These are phyloP conservation scores for Vickermania ingenoplastis DNA, from an alignment of 208 protist species.

Conservation along the genomic window DNA sequence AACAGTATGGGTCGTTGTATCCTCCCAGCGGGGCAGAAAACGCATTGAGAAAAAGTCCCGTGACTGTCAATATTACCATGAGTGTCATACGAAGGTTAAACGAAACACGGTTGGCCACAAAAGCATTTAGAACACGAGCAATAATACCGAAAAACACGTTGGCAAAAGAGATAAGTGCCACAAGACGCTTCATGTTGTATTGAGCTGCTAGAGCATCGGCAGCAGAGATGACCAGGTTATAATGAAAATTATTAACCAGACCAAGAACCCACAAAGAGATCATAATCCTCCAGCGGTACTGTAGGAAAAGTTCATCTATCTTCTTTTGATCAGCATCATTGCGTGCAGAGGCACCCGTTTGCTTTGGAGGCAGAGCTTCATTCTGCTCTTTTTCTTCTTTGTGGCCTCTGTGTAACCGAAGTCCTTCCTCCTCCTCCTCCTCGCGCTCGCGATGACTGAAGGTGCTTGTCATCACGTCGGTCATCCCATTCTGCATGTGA, in stretches of 20 bases:
- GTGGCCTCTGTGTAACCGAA: too few species aligned
- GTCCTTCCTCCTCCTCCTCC: too few species aligned
- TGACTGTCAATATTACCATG: slow-evolving; percentile 29
- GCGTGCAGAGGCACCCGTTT: not conserved
- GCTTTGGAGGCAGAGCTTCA: not conserved
- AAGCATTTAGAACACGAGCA: slow-evolving; percentile 63
- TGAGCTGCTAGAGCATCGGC: slow-evolving; percentile 27
- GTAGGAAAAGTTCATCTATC: slow-evolving; percentile 14
- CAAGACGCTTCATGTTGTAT: slow-evolving; percentile 54
- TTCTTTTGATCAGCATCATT: slow-evolving; percentile 13
- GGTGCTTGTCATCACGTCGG: too few species aligned
- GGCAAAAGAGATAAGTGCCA: slow-evolving; percentile 56
- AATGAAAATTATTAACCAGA: slow-evolving; percentile 89
- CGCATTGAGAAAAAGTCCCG: slow-evolving; percentile 74
- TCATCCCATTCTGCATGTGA: too few species aligned
- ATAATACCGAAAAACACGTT: slow-evolving; percentile 85
- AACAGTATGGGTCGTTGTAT: slow-evolving; percentile 32
- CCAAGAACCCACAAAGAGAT: slow-evolving; percentile 55
- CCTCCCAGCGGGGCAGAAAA: slow-evolving; percentile 39
- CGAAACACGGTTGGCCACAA: slow-evolving; percentile 46
- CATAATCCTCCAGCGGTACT: slow-evolving; percentile 17
- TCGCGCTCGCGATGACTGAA: too few species aligned
- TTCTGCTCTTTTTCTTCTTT: slow-evolving; percentile 1
- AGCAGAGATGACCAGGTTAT: slow-evolving; percentile 69
- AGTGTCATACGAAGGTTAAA: slow-evolving; percentile 67